Base-by-base conservation (phyloP, 2,329 filamentous ascomycete genomes). In the Leptographium procerum region DNA sequence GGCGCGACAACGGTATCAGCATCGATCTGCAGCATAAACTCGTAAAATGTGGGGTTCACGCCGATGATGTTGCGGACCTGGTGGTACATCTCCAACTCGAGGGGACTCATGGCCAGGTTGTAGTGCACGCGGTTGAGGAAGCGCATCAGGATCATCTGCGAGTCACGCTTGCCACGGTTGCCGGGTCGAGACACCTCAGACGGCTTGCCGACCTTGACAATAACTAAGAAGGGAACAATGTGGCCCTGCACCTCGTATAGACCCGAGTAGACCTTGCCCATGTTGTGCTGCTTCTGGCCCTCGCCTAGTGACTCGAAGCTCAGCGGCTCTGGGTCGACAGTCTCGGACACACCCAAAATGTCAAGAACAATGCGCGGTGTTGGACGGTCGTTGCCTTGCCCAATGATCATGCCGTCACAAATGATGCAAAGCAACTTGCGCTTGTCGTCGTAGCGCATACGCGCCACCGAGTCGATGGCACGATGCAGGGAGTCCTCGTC, bases 51-150 rank as follows among this genome's bases (percentile, higher is more conserved):
- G 0, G 94, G 94, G 71, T 99, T 96, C 65, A 99, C 94, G 61
- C 94, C 94, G 63, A 99, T 99, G 64, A 99, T 95, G 74, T 99
- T 99, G 61, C 91, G 86, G 67, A 99, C 96, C 69, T 99, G 94
- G 70, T 99, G 94, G 70, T 96, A 94, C 84, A 99, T 96, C 72
- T 99, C 94, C 57, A 99, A 82, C 72, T 99, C 94, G 66, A 99
- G 80, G 4, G 94, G 94, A 67, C 86, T 95, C 94, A 99, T 99
- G 26, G 94, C 77, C 58, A 92, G 78, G 71, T 96, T 96, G 80
- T 99, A 96, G 76, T 99, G 94, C 54, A 99, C 91, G 64, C 94
- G 89, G 81, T 99, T 97, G 69, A 99, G 83, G 86, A 99, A 99
- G 63, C 94, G 87, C 94, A 99, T 99, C 62, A 97, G 76, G 63